Conservation (phyloP, 331 rosid genomes). For the Saraca asoca region DNA sequence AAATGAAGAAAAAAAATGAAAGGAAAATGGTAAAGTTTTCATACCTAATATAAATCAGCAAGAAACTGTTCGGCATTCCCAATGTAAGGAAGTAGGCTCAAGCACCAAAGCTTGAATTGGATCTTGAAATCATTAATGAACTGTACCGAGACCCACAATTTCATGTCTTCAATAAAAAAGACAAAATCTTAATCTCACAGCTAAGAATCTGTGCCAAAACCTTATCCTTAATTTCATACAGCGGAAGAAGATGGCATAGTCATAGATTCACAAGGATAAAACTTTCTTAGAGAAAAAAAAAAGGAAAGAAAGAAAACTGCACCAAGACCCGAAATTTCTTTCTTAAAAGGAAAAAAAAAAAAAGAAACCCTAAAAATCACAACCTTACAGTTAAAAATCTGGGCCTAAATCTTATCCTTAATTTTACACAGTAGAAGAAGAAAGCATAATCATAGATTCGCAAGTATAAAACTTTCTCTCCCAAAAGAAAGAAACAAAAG, state of each 20-base stretch:
- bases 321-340: constrained; percentile 37
- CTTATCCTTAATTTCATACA: constrained; percentile 22
- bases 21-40: not conserved
- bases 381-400: constrained; percentile 33
- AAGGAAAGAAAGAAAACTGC: constrained; percentile 28
- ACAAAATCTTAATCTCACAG: constrained; percentile 49
- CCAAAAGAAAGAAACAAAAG: not conserved
- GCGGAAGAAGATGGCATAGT: not conserved
- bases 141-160: constrained; percentile 40
- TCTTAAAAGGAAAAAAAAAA: too few relatives aligned
- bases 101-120: constrained; percentile 42
- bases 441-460: not conserved
- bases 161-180: constrained; percentile 24
- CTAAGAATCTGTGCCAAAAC: constrained; percentile 22
- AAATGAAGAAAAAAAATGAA: constrained; percentile 15
- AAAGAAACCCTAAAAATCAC: constrained; percentile 41
- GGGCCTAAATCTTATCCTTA: constrained; percentile 9
- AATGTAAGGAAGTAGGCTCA: constrained; percentile 37
- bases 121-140: constrained; percentile 43
- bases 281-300: not conserved
- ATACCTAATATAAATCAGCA: constrained; percentile 10
- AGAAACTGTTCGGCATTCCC: constrained; percentile 23
- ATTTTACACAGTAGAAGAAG: constrained; percentile 15
- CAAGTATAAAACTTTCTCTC: not conserved
- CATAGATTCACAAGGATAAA: too few relatives aligned